Evolutionary conservation across 2,329 filamentous ascomycete genomes (phyloP), one percentile per base, ranked within the genome.

Genomic region (Ceratocystis papillata): DNA sequence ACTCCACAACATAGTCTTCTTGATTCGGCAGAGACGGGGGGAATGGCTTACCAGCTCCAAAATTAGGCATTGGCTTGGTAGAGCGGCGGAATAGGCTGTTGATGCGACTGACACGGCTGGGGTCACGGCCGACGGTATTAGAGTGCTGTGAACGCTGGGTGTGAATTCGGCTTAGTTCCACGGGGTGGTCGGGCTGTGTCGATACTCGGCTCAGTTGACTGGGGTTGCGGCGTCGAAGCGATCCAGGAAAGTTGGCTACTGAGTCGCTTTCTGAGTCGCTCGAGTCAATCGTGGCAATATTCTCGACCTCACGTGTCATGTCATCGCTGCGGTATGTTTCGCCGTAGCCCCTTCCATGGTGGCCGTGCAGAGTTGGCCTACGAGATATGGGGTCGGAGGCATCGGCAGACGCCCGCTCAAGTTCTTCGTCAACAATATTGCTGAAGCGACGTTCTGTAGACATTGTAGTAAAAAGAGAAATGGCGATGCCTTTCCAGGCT

Each of bases 1-100:
- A 96, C 74, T 90, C 88, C 55, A 92, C 88, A 0, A 91, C 87
- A 72, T 92, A 93, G 69, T 89, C 84, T 71, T 92, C 88, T 70
- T 81, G 80, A 15, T 85, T 83, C 1, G 88, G 87, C 53, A 92
- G 73, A 0, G 77, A 79, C 2, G 88, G 88, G 2, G 89, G 89
- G 71, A 84, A 90, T 0, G 85, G 79, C 76, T 90, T 92, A n/a
- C 86, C 87, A 65, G 79, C 84, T 45, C 88, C 88, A 73, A 91
- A 89, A 5, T 77, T 75, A 1, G 88, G 88, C 66, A 91, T 72
- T 0, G 87, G 85, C 72, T 76, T 84, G 4, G 79, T 83, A 62
- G 82, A 78, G 62, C 81, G 76, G 59, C 76, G 79, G 72, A 75
- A 77, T 17, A 75, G 68, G 67, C 76, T 76, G n/a, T 48, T 65